These are phyloP conservation scores for Corynespora cassiicola DNA, from an alignment of 2,329 filamentous ascomycete genomes.

Conservation along the genomic window DNA sequence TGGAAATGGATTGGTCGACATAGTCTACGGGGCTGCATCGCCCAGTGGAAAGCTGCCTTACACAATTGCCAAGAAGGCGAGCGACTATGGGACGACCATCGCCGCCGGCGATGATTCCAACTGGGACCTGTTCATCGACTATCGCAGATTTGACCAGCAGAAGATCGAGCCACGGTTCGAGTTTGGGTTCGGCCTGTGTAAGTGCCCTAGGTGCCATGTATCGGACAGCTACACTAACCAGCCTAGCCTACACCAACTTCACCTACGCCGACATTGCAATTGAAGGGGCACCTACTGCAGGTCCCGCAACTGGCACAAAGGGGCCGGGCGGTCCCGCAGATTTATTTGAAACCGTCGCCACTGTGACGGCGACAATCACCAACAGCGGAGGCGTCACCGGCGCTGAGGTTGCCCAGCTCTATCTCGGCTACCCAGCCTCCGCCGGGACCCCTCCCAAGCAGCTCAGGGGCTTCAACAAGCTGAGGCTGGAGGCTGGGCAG, in stretches of 20 bases:
- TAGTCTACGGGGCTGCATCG: constrained; percentile 52
- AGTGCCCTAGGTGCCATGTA: no score
- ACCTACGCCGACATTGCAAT: constrained; percentile 43
- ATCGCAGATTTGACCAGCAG: constrained; percentile 51
- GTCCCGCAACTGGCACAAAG: constrained; percentile 31
- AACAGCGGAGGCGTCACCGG: constrained; percentile 44
- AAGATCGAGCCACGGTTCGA: constrained; percentile 50
- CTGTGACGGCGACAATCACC: constrained; percentile 40
- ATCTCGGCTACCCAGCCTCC: constrained; percentile 40
- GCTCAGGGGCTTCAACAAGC: constrained; percentile 45
- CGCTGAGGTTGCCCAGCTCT: constrained; percentile 48
- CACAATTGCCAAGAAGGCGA: constrained; percentile 42
- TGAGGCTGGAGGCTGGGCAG: constrained; percentile 35
- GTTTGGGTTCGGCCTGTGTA: constrained; percentile 54
- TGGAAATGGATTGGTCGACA: constrained; percentile 54
- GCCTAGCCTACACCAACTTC: constrained; percentile 50
- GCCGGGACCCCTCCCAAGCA: constrained; percentile 39
- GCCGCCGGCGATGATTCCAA: constrained; percentile 32
- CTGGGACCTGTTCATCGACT: constrained; percentile 55
- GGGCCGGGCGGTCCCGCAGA: constrained; percentile 35
- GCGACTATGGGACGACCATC: constrained; percentile 39
- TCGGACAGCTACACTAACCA: neutral
- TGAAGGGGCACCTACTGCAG: constrained; percentile 24
- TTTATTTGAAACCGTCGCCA: constrained; percentile 43
- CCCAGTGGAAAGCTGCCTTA: constrained; percentile 65